Evolutionary conservation across 257 asterid species (phyloP).

Genomic region (Nicotiana benthamiana): DNA sequence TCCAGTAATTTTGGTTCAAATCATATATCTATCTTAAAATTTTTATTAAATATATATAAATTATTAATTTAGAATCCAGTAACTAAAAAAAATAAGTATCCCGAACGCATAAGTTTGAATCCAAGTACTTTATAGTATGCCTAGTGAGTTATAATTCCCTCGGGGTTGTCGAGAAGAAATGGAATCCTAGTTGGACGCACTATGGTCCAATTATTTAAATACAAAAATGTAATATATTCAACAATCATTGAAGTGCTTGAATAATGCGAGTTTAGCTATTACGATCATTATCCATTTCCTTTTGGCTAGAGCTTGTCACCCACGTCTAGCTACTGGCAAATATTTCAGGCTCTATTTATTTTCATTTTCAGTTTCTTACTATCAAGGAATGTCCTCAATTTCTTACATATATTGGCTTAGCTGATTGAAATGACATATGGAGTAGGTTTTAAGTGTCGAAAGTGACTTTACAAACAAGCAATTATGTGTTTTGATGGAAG

Average conservation of each 20-base stretch:
- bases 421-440: no score
- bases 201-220: not conserved
- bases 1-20: no score
- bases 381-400: not conserved
- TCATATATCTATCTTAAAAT: no score
- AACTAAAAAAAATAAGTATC: fast-evolving
- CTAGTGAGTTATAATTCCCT: constrained; percentile 7
- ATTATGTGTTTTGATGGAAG: no score
- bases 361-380: not conserved
- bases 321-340: not conserved
- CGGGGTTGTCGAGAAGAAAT: constrained; percentile 1
- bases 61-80: no score
- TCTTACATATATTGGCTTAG: no score
- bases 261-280: not conserved
- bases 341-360: not conserved
- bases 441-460: no score
- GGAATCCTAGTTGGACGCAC: constrained; percentile 33
- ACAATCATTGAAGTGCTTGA: constrained; percentile 8
- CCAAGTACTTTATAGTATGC: not conserved
- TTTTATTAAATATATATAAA: no score
- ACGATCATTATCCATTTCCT: constrained; percentile 9
- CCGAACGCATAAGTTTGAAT: no score
- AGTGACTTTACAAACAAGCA: no score
- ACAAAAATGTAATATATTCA: not conserved
- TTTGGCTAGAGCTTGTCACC: constrained; percentile 2